Evolutionary conservation across 2,329 filamentous ascomycete species (phyloP).

Genomic region (Zymoseptoria tritici): DNA sequence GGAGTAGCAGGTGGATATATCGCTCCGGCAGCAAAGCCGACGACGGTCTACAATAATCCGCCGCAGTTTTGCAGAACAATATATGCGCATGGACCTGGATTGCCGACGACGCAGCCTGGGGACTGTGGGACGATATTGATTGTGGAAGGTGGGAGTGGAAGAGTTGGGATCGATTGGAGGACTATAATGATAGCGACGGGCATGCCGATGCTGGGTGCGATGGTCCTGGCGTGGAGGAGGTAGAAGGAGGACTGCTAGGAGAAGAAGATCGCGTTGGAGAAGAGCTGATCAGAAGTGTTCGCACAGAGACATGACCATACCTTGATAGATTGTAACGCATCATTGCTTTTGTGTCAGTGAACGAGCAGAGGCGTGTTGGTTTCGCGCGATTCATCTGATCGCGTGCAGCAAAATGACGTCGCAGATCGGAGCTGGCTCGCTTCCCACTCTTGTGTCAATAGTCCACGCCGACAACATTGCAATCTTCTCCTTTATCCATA

Average conservation of each 20-base stretch:
- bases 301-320: neutral
- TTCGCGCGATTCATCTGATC: neutral
- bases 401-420: neutral
- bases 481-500: neutral
- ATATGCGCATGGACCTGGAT: slow-evolving; percentile 25
- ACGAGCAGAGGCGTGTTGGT: neutral
- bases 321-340: neutral
- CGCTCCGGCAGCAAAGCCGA: slow-evolving; percentile 4
- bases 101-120: slow-evolving; percentile 27
- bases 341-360: neutral
- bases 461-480: neutral
- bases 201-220: slow-evolving; percentile 17
- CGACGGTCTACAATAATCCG: slow-evolving; percentile 7
- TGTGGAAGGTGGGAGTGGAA: slow-evolving; percentile 9
- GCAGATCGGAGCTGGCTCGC: neutral
- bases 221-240: slow-evolving; percentile 10
- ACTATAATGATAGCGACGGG: slow-evolving; percentile 10
- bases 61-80: slow-evolving; percentile 29
- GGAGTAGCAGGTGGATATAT: slow-evolving; percentile 13
- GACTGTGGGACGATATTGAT: slow-evolving; percentile 32
- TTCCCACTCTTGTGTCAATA: neutral
- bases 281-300: too few relatives aligned
- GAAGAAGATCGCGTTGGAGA: neutral
- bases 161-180: neutral
- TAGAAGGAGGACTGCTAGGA: neutral